Base-by-base conservation (phyloP, 305 asterid genomes). In the Fraxinus greggii region DNA sequence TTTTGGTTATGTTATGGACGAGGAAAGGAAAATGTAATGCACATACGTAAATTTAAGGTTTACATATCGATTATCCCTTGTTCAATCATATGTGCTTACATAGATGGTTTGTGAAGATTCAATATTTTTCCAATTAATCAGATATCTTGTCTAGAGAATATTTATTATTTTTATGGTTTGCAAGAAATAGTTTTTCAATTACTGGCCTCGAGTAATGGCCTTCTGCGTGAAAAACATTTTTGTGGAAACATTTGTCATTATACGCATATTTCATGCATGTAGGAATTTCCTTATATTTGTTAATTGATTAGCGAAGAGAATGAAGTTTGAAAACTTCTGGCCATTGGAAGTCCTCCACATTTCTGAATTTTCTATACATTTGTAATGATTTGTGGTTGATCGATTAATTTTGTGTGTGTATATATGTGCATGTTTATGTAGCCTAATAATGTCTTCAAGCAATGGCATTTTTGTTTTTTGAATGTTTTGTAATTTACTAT, bases 291-390 rank as follows among this genome's bases (percentile, higher is more conserved):
- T 74, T 35, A 35, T 69, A 42, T 17, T 65, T 72, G 24, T 76
- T 6, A 45, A 33, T 24, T 82, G 38, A 72, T 24, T 33, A 54
- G 82, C 12, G 51, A 65, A 28, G 70, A 77, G 70, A 24, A 82
- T 28, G 31, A 13, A 35, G 42, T 35, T 70, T 72, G 74, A 77
- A 40, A 7, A 61, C 72, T 61, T 61, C 17, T 0, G 72, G 32
- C 72, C 6, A 2, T 61, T 61, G 72, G 72, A 61, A 61, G 72
- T 61, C 31, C 72, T 61, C 17, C 15, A 7, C 72, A 23, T 23
- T 61, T 61, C 31, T 23, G 15, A 61, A 61, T 7, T 3, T 61
- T 61, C 32, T 61, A 61, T 61, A 23, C 31, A 61, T 61, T 61
- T 61, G 72, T 61, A 61, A 61, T 23, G 15, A 61, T 21, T 61